These are phyloP conservation scores for Dothideomycetes sp. DNA, from an alignment of 2,329 filamentous ascomycete genomes.

Conservation along the genomic window DNA sequence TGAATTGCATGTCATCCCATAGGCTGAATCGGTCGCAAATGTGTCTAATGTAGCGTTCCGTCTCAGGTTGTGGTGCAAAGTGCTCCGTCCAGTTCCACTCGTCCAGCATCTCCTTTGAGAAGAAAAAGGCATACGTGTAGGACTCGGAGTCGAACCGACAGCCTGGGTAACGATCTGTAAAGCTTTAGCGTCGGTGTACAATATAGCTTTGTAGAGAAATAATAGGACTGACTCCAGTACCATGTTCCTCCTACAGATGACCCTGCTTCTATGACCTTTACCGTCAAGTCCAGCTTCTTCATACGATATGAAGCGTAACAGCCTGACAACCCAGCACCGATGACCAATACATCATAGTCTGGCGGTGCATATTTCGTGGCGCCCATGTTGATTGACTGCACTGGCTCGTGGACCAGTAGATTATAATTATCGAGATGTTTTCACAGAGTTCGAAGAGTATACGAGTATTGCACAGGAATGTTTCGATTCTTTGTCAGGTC, in stretches of 20 bases:
- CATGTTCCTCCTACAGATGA: conserved; percentile 36
- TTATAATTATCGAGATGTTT: no score
- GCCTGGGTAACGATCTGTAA: conserved; percentile 36
- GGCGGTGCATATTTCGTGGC: no score
- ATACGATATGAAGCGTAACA: conserved; percentile 32
- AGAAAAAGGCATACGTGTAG: conserved; percentile 34
- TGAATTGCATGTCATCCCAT: conserved; percentile 29
- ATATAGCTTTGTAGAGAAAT: neutral
- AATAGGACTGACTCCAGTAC: conserved; percentile 15
- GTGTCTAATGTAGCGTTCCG: conserved; percentile 37
- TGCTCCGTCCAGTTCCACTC: conserved; percentile 31
- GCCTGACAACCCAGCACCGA: conserved; percentile 31
- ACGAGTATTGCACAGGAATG: no score
- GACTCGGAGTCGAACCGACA: conserved; percentile 38
- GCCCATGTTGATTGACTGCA: no score
- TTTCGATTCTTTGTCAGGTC: no score
- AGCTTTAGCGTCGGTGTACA: conserved; percentile 4
- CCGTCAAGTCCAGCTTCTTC: conserved; percentile 25
- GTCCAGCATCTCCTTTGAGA: conserved; percentile 29
- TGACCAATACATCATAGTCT: conserved; percentile 27
- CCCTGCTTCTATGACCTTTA: conserved; percentile 30
- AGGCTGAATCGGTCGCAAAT: conserved; percentile 35
- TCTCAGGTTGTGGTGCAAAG: conserved; percentile 29
- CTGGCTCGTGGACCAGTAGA: no score
- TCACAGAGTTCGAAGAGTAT: no score